Percentiles rank a stretch among this genome's conserved stretches.
Conservation (phyloP, 306 rosid species). For the Sphenostylis stenocarpa region DNA sequence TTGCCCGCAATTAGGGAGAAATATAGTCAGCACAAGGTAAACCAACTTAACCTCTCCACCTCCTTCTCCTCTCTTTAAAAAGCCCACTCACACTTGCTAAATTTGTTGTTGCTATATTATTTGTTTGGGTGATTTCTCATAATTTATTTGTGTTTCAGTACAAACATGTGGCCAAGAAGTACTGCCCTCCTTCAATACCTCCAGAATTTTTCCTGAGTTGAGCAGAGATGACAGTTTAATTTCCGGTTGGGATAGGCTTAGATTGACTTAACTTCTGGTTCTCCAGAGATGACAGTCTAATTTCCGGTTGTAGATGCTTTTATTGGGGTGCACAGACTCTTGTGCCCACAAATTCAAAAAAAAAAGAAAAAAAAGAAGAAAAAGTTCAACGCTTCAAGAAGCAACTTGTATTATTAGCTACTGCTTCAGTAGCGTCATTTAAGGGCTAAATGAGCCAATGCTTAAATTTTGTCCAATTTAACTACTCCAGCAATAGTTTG, state of each 20-base stretch:
- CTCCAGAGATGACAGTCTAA: too few relatives aligned
- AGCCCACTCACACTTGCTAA: not conserved
- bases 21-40: constrained; percentile 78
- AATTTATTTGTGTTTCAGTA: constrained; percentile 56
- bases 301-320: constrained; percentile 7
- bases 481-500: not conserved
- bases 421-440: constrained; percentile 18
- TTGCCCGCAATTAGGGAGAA: constrained; percentile 74
- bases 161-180: constrained; percentile 83
- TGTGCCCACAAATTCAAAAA: constrained; percentile 5
- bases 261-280: constrained; percentile 17
- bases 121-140: not conserved
- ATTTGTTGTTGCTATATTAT: not conserved
- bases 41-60: not conserved
- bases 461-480: not conserved
- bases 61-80: not conserved
- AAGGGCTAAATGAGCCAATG: constrained; percentile 12
- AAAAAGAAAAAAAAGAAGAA: not conserved
- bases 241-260: constrained; percentile 47
- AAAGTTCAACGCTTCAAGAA: not conserved
- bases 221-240: constrained; percentile 43
- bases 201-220: constrained; percentile 58
- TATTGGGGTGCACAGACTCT: constrained; percentile 25
- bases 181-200: constrained; percentile 70
- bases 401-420: constrained; percentile 25